These are phyloP conservation scores for Plasmodium adleri DNA, from an alignment of 169 alveolate genomes.

Conservation along the genomic window DNA sequence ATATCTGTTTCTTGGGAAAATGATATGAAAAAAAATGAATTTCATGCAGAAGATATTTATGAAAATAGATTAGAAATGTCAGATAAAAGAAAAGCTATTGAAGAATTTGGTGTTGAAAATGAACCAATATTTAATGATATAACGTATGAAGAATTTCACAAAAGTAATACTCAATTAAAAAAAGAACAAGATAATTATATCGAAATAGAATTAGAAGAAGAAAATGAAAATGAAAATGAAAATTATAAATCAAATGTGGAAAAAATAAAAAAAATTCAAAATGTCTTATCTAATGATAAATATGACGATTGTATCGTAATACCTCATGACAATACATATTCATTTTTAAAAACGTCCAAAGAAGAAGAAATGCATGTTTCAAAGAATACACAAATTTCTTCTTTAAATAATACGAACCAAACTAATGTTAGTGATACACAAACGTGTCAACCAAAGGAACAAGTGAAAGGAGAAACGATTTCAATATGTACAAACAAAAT, in stretches of 20 bases:
- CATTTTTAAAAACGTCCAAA: slow-evolving; percentile 18
- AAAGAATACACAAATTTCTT: too few species aligned
- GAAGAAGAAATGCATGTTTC: neutral
- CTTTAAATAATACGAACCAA: too few species aligned
- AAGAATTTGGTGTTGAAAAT: slow-evolving; percentile 55
- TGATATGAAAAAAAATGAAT: slow-evolving; percentile 76
- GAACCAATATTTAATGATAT: slow-evolving; percentile 46
- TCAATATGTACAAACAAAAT: too few species aligned
- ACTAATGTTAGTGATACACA: too few species aligned
- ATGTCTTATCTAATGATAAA: slow-evolving; percentile 14
- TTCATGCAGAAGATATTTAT: slow-evolving; percentile 50
- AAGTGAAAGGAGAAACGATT: too few species aligned
- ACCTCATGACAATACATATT: slow-evolving; percentile 55
- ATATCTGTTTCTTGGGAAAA: slow-evolving; percentile 83
- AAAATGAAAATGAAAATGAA: slow-evolving; percentile 49
- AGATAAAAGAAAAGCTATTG: slow-evolving; percentile 73
- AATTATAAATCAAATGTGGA: neutral
- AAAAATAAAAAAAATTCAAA: slow-evolving; percentile 40
- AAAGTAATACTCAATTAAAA: slow-evolving; percentile 57
- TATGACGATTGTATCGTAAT: slow-evolving; percentile 41
- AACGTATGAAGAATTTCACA: slow-evolving; percentile 56
- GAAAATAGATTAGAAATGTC: slow-evolving; percentile 72
- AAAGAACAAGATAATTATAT: slow-evolving; percentile 37
- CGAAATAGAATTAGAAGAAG: slow-evolving; percentile 54
- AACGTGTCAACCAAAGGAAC: too few species aligned